Evolutionary conservation across 257 asterid genomes (phyloP).

Genomic region (Penstemon eatonii): DNA sequence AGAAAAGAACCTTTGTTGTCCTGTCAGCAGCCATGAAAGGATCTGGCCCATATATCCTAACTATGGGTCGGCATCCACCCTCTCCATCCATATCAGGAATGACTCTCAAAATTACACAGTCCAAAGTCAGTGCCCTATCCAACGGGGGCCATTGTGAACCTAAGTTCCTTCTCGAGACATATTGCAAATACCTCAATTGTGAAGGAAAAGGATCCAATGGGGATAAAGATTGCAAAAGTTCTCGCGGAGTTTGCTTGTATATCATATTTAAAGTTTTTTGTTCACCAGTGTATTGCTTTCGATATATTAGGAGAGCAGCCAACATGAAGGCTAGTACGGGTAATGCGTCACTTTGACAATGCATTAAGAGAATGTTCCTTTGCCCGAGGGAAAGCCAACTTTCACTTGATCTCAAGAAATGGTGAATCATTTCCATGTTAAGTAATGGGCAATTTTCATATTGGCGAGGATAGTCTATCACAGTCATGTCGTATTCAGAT

Average conservation of each 20-base stretch:
- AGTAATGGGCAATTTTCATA: conserved; percentile 53
- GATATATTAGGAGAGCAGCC: conserved; percentile 56
- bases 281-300: conserved; percentile 51
- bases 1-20: conserved; percentile 49
- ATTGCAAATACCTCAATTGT: conserved; percentile 68
- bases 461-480: conserved; percentile 50
- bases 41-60: conserved; percentile 62
- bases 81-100: conserved; percentile 52
- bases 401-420: conserved; percentile 55
- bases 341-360: conserved; percentile 57
- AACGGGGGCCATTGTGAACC: conserved; percentile 57
- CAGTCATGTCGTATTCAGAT: conserved; percentile 41
- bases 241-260: conserved; percentile 62
- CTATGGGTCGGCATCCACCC: conserved; percentile 56
- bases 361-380: conserved; percentile 62
- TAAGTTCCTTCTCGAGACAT: conserved; percentile 58
- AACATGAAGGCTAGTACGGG: conserved; percentile 59
- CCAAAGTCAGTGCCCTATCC: conserved; percentile 55
- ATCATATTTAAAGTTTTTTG: conserved; percentile 63
- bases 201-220: conserved; percentile 71
- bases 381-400: conserved; percentile 64
- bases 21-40: conserved; percentile 56
- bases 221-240: conserved; percentile 38
- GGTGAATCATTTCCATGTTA: conserved; percentile 61
- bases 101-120: conserved; percentile 47